A percentile compares a stretch with the other conserved stretches of the same genome.
phyloP scores from a whole-genome alignment of 495 filamentous ascomycete genomes.

The Darksidea phi region DNA sequence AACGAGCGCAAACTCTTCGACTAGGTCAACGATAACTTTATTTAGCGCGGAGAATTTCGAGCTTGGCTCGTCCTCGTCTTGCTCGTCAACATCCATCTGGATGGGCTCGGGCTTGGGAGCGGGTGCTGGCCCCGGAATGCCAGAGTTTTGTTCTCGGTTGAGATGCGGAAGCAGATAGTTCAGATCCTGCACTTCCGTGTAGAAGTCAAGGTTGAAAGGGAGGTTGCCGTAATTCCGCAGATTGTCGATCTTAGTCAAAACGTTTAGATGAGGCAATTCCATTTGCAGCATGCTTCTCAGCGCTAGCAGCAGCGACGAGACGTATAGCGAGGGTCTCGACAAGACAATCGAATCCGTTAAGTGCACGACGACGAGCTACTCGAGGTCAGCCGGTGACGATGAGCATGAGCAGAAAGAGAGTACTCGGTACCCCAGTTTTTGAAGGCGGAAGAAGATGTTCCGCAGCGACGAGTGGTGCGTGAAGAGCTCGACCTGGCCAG shows the following conservation, averaged over 20 bases:
- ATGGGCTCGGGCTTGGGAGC: conserved; percentile 40
- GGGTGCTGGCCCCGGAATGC: conserved; percentile 18
- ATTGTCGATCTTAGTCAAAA: conserved; percentile 96
- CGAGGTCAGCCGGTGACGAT: conserved; percentile 4
- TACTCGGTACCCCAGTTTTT: conserved; percentile 92
- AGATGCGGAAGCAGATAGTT: conserved; percentile 78
- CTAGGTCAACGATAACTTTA: conserved; percentile 77
- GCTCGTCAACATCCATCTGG: conserved; percentile 54
- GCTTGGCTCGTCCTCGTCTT: conserved; percentile 32
- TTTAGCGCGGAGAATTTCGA: conserved; percentile 79
- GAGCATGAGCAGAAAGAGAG: conserved; percentile 32
- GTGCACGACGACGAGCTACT: conserved; percentile 82
- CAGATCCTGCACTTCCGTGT: conserved; percentile 96
- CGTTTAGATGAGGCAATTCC: conserved; percentile 91
- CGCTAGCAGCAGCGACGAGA: conserved; percentile 87
- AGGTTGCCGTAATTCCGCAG: conserved; percentile 74
- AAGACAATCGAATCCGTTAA: conserved; percentile 90
- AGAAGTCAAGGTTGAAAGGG: conserved; percentile 92
- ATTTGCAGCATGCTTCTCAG: conserved; percentile 97
- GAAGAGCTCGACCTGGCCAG: conserved; percentile 94
- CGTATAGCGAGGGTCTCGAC: conserved; percentile 87
- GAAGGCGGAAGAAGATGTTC: conserved; percentile 83
- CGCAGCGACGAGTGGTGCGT: conserved; percentile 88
- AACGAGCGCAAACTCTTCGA: conserved; percentile 85
- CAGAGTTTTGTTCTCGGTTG: conserved; percentile 42